These are phyloP conservation scores for Emergomyces africanus DNA, from an alignment of 2,329 filamentous ascomycete species.

Conservation along the genomic window DNA sequence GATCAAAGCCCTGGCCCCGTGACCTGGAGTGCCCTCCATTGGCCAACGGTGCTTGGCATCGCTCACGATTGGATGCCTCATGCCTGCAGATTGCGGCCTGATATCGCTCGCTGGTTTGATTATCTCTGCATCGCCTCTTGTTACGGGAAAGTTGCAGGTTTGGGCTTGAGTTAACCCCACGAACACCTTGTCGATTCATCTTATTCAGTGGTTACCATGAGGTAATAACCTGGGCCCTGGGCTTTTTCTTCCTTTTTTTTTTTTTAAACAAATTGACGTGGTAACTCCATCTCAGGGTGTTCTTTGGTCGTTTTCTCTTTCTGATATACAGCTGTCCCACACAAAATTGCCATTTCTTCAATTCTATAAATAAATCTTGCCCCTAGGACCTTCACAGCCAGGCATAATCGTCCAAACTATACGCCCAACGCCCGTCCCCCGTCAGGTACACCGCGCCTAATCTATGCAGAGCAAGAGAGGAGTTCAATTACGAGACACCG, in stretches of 20 bases:
- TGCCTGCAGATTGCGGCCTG: conserved; percentile 1
- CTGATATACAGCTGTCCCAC: too few relatives aligned
- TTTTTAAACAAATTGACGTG: not conserved
- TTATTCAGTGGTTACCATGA: not conserved
- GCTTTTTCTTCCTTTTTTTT: not conserved
- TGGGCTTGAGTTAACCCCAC: not conserved
- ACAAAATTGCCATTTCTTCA: not conserved
- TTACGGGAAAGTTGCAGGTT: not conserved
- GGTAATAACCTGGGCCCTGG: not conserved
- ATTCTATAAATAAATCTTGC: not conserved
- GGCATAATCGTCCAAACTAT: not conserved
- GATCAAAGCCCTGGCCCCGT: not conserved
- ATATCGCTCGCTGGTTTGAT: not conserved
- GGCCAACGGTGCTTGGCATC: not conserved
- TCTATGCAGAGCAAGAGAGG: not conserved
- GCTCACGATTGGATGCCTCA: conserved; percentile 9
- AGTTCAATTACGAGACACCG: not conserved
- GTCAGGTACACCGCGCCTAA: not conserved
- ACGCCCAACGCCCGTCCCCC: not conserved
- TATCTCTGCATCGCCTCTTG: not conserved
- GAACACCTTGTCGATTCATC: not conserved
- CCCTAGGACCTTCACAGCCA: not conserved
- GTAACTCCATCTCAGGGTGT: not conserved
- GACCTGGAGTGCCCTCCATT: conserved; percentile 1
- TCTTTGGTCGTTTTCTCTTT: not conserved